Evolutionary conservation across 768 basidiomycete genomes (phyloP), one percentile per base, ranked within the genome.

Genomic region (Pholiota molesta): DNA sequence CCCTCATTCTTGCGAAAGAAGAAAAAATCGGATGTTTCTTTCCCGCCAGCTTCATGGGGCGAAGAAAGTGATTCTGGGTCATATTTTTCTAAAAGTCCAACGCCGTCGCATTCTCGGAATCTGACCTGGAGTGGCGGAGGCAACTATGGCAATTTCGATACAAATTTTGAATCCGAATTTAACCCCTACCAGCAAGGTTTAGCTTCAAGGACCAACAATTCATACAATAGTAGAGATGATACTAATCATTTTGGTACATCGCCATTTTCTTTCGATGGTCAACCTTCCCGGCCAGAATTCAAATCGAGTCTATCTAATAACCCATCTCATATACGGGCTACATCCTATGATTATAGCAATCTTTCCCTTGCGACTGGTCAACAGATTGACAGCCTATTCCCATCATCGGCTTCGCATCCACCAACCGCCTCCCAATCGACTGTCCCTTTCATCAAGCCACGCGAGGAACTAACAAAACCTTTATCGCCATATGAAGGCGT

Each of bases 11-110:
- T 80, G 26, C 79, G 75, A 62, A 85, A 82, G 73, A 86, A 84
- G 71, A 84, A 81, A 62, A 79, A 74, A 57, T 66, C 72, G 13
- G 67, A 76, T 19, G 74, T 74, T 42, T 31, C 78, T 2, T 92
- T 90, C 62, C 90, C 91, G 33, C 91, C 91, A 4, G 67, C 75
- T 28, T 78, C 85, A 19, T 92, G 91, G 91, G 87, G 85, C 7
- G 68, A 69, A 14, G 71, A 69, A 35, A 79, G 78, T 60, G 74
- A 80, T 57, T 72, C 75, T 8, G 88, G 85, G 1, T 85, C 88
- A 8, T 88, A 87, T 70, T 89, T 90, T 66, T 54, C 59, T 16
- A 69, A 71, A 55, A 68, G 71, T 9, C 56, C 66, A 19, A 55
- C 66, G 37, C 60, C 47, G 13, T 21, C 70, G 3, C 70, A 71